These are phyloP conservation scores for Gossypium australe DNA, from an alignment of 345 rosid species.

Conservation along the genomic window DNA sequence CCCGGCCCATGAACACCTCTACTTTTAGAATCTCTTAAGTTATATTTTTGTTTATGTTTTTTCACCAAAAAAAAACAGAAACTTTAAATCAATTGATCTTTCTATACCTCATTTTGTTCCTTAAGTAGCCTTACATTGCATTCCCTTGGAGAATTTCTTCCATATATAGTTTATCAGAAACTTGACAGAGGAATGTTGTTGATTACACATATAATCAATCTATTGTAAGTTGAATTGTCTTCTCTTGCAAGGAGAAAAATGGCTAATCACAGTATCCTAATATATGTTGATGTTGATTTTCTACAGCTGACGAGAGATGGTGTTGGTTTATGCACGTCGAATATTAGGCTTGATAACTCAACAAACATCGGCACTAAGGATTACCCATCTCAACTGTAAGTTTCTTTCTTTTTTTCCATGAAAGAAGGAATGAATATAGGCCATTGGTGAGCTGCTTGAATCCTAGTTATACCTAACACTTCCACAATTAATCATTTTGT, in stretches of 20 bases:
- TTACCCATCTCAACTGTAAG: slow-evolving; percentile 38
- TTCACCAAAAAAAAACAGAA: not conserved
- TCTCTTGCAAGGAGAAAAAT: not conserved
- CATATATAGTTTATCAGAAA: slow-evolving; percentile 12
- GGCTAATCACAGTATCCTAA: too few relatives aligned
- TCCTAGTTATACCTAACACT: not conserved
- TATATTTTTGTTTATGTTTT: too few relatives aligned
- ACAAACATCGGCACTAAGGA: slow-evolving; percentile 49
- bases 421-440: slow-evolving; percentile 25
- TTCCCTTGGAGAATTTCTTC: slow-evolving; percentile 21
- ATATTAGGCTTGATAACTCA: slow-evolving; percentile 47
- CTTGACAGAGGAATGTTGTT: slow-evolving; percentile 31
- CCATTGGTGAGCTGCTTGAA: slow-evolving; percentile 44
- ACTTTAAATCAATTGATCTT: not conserved
- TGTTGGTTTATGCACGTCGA: slow-evolving; percentile 55
- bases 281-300: not conserved
- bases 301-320: slow-evolving; percentile 68
- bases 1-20: too few relatives aligned
- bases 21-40: too few relatives aligned
- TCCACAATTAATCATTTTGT: too few relatives aligned
- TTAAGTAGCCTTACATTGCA: not conserved
- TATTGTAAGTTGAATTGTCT: not conserved
- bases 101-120: not conserved
- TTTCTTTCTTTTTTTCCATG: not conserved
- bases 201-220: not conserved